Percentiles rank a stretch among this genome's conserved stretches.
Conservation (phyloP, 2,329 filamentous ascomycete genomes). For the Fusarium sp. region DNA sequence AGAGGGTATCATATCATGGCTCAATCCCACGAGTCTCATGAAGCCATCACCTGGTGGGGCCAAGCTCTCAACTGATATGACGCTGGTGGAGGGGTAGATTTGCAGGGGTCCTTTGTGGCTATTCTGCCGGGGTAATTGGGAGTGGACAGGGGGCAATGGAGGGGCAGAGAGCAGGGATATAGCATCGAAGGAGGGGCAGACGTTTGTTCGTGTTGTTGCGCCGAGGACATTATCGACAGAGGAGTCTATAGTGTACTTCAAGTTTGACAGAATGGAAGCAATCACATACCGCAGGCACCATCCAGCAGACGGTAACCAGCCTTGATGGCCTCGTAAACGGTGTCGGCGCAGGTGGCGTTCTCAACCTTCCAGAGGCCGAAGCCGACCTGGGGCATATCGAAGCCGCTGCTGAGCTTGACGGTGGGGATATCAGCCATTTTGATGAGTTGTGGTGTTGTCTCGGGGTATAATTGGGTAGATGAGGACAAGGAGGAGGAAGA, state of each 20-base stretch:
- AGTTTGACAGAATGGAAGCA: background rate
- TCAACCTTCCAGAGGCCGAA: slow-evolving; percentile 88
- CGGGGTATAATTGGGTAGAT: slow-evolving; percentile 8
- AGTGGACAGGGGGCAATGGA: slow-evolving; percentile 18
- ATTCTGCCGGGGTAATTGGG: slow-evolving; percentile 40
- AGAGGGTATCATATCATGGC: background rate
- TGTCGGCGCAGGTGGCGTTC: slow-evolving; percentile 77
- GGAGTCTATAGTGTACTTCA: slow-evolving; percentile 1
- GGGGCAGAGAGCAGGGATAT: slow-evolving; percentile 10
- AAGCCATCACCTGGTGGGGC: slow-evolving; percentile 30
- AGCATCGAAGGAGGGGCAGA: slow-evolving; percentile 25
- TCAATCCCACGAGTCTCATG: slow-evolving; percentile 7
- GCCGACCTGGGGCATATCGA: slow-evolving; percentile 79
- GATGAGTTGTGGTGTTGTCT: slow-evolving; percentile 21
- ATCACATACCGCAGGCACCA: slow-evolving; percentile 66
- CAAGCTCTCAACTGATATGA: slow-evolving; percentile 11
- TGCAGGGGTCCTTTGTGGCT: slow-evolving; percentile 39
- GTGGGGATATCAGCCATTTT: slow-evolving; percentile 54
- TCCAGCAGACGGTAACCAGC: slow-evolving; percentile 70
- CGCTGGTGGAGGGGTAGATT: slow-evolving; percentile 33
- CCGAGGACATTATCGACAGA: background rate
- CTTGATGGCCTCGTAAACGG: slow-evolving; percentile 80
- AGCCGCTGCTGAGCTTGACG: slow-evolving; percentile 72
- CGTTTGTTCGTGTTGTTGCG: slow-evolving; percentile 6
- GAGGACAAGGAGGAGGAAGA: slow-evolving; percentile 9